Conservation (phyloP, 2,329 filamentous ascomycete genomes). For the Colletotrichum lupini region DNA sequence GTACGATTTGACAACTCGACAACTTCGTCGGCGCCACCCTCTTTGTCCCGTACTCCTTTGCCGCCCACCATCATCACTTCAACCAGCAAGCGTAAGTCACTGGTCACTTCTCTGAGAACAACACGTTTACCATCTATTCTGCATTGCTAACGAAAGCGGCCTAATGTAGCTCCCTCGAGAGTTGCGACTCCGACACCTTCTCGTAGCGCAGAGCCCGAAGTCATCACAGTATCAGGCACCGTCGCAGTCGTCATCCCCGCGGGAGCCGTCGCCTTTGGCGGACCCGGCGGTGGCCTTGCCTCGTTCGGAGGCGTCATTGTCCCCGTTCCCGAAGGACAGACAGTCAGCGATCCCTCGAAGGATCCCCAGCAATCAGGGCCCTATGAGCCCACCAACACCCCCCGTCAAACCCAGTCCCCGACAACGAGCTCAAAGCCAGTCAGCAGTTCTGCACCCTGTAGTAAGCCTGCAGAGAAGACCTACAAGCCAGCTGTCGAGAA, state of each 20-base stretch:
- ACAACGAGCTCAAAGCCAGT: slow-evolving; percentile 1
- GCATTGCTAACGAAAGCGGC: neutral
- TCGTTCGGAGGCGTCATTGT: slow-evolving; percentile 8
- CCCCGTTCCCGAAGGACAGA: slow-evolving; percentile 10
- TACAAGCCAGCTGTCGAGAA: slow-evolving; percentile 2
- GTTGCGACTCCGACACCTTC: neutral
- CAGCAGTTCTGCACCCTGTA: neutral
- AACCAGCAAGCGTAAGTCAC: neutral
- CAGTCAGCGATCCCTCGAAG: slow-evolving; percentile 2
- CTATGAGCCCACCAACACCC: neutral
- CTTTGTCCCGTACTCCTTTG: neutral
- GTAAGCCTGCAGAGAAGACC: neutral
- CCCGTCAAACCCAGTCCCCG: neutral
- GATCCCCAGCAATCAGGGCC: neutral
- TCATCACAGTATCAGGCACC: neutral
- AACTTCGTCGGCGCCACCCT: neutral
- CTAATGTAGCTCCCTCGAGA: neutral
- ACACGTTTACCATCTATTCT: too few relatives aligned
- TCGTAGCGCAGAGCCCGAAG: neutral
- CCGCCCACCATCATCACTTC: neutral
- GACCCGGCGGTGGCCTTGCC: neutral
- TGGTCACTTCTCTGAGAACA: too few relatives aligned
- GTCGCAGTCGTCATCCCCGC: neutral
- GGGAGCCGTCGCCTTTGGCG: slow-evolving; percentile 5
- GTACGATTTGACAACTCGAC: neutral